These are phyloP conservation scores for Monilinia laxa DNA, from an alignment of 2,329 filamentous ascomycete genomes.

Conservation along the genomic window DNA sequence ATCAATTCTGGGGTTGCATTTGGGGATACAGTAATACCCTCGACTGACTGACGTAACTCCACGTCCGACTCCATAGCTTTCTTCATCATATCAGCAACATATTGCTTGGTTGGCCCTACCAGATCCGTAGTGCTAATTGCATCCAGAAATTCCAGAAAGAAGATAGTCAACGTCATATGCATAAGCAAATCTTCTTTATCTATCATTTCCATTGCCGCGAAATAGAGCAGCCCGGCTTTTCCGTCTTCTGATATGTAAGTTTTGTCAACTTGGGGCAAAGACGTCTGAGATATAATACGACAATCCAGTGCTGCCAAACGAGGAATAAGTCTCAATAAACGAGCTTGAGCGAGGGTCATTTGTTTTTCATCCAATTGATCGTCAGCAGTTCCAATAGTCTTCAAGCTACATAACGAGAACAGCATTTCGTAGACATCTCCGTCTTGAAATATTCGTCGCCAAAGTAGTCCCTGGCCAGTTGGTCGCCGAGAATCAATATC, in stretches of 20 bases:
- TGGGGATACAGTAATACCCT: conserved; percentile 33
- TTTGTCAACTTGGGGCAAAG: conserved; percentile 37
- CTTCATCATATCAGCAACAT: conserved; percentile 34
- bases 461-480: conserved; percentile 54
- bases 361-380: conserved; percentile 38
- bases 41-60: conserved; percentile 36
- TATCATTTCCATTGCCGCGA: conserved; percentile 40
- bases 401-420: conserved; percentile 42
- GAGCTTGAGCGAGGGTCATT: conserved; percentile 40
- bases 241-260: conserved; percentile 28
- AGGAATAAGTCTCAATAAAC: conserved; percentile 39
- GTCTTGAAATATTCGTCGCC: conserved; percentile 53
- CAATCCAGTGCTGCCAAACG: conserved; percentile 38
- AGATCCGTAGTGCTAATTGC: conserved; percentile 37
- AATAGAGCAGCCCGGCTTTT: conserved; percentile 37
- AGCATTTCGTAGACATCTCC: conserved; percentile 49
- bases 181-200: conserved; percentile 41
- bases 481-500: conserved; percentile 44
- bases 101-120: conserved; percentile 33
- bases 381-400: conserved; percentile 29
- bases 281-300: conserved; percentile 31
- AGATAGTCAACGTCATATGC: conserved; percentile 40
- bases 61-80: conserved; percentile 34
- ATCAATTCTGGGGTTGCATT: conserved; percentile 36
- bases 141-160: conserved; percentile 39